A percentile compares a stretch with the other conserved stretches of the same genome.
Evolutionary conservation across 768 basidiomycete genomes (phyloP).

Genomic region (Leccinum incarnatum): DNA sequence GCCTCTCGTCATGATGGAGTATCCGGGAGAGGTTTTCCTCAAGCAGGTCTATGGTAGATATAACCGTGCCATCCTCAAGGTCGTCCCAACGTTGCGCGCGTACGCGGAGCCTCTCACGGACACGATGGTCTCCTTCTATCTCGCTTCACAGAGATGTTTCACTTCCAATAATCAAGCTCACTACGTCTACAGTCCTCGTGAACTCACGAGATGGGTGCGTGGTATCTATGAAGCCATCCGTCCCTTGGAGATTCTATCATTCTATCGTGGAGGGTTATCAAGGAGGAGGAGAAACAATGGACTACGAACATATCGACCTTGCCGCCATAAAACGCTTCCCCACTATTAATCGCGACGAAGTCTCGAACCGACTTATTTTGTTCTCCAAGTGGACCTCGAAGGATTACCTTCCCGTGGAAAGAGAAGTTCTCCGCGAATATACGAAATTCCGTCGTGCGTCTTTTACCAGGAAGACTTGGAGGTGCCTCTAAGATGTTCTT

Average conservation of each 20-base stretch:
- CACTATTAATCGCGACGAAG: constrained; percentile 83
- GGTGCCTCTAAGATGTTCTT: constrained; percentile 86
- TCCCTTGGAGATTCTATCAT: constrained; percentile 84
- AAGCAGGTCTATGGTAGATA: too few relatives aligned
- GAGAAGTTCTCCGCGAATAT: constrained; percentile 90
- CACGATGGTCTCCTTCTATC: too few relatives aligned
- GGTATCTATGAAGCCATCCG: constrained; percentile 97
- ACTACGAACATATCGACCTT: constrained; percentile 86
- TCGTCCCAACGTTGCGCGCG: too few relatives aligned
- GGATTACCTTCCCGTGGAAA: constrained; percentile 92
- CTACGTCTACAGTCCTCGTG: constrained; percentile 71
- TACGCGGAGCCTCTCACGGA: too few relatives aligned
- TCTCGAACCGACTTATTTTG: constrained; percentile 82
- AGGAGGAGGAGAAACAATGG: constrained; percentile 88
- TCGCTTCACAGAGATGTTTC: too few relatives aligned
- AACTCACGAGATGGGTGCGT: constrained; percentile 95
- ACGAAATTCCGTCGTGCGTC: constrained; percentile 96
- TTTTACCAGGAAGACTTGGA: constrained; percentile 99
- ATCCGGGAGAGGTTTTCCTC: too few relatives aligned
- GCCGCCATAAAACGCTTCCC: constrained; percentile 90
- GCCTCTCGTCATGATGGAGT: too few relatives aligned
- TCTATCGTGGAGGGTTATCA: constrained; percentile 69
- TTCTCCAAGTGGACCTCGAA: constrained; percentile 99
- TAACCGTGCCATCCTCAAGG: too few relatives aligned
- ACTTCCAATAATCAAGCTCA: too few relatives aligned